Conservation (phyloP, 192 early-diverging fungal genomes). For the Podila verticillata region DNA sequence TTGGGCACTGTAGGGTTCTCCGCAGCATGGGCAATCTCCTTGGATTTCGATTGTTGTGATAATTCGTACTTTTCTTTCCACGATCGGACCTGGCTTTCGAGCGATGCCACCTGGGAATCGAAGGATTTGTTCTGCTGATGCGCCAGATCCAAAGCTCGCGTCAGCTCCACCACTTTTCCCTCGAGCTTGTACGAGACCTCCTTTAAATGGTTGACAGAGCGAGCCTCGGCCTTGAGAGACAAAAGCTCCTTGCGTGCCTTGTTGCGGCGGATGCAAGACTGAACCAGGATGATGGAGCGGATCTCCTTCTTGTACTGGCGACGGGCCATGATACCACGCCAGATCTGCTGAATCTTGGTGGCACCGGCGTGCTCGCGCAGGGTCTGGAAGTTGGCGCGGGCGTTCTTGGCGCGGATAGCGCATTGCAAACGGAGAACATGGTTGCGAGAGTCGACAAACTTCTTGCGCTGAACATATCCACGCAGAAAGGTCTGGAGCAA, state of each 20-base stretch:
- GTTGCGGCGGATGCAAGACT: slow-evolving; percentile 83
- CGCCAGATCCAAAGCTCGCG: slow-evolving; percentile 74
- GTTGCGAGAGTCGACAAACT: slow-evolving; percentile 49
- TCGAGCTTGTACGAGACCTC: slow-evolving; percentile 94
- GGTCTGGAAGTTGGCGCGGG: slow-evolving; percentile 67
- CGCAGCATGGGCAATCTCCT: slow-evolving; percentile 63
- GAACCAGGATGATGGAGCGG: slow-evolving; percentile 75
- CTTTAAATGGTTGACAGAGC: slow-evolving; percentile 93
- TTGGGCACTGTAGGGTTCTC: slow-evolving; percentile 70
- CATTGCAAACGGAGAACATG: slow-evolving; percentile 75
- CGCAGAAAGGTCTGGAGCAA: slow-evolving; percentile 82
- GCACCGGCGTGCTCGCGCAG: slow-evolving; percentile 76
- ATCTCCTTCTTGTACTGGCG: slow-evolving; percentile 63
- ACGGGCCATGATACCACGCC: slow-evolving; percentile 73
- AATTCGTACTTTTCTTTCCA: slow-evolving; percentile 80
- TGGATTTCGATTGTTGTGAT: slow-evolving; percentile 56
- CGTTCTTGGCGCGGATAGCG: slow-evolving; percentile 69
- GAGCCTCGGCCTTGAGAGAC: slow-evolving; percentile 81
- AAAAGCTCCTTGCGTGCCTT: slow-evolving; percentile 76
- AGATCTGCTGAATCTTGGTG: slow-evolving; percentile 76
- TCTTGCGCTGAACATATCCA: slow-evolving; percentile 65
- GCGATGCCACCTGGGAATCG: slow-evolving; percentile 62
- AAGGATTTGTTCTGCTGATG: slow-evolving; percentile 76
- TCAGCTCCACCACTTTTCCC: slow-evolving; percentile 95
- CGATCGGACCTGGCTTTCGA: slow-evolving; percentile 70